Conservation (phyloP, 768 basidiomycete species). For the Auricularia cornea region DNA sequence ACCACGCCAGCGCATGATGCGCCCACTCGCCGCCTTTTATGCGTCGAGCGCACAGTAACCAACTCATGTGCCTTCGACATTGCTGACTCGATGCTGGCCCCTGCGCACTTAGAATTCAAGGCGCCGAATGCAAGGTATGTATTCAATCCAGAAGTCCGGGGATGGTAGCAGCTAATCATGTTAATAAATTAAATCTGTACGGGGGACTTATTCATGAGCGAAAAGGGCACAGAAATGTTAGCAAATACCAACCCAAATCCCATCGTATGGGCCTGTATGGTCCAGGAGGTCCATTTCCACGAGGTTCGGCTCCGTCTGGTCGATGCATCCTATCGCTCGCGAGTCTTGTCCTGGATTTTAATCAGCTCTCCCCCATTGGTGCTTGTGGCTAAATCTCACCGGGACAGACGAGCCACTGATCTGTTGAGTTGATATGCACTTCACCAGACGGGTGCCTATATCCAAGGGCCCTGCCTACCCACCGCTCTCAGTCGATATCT, state of each 20-base stretch:
- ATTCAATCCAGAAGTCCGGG: no score
- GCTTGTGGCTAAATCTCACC: background rate
- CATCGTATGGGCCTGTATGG: background rate
- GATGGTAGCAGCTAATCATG: no score
- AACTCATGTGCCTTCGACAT: no score
- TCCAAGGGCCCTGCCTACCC: background rate
- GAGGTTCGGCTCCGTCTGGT: background rate
- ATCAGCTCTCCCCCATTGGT: background rate
- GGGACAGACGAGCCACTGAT: background rate
- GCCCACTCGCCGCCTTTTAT: no score
- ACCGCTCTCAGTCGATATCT: fast-evolving
- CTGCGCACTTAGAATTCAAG: no score
- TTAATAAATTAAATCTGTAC: no score
- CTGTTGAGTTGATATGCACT: background rate
- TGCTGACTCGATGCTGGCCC: no score
- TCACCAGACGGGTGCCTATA: background rate
- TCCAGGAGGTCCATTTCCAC: background rate
- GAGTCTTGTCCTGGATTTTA: background rate
- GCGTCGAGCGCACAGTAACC: no score
- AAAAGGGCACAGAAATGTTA: no score
- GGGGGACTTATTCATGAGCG: no score
- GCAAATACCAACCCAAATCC: background rate
- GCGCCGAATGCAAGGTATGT: no score
- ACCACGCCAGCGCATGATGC: no score
- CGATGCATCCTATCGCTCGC: background rate